Evolutionary conservation across 441 rosid genomes (phyloP).

Genomic region (Breynia disticha): DNA sequence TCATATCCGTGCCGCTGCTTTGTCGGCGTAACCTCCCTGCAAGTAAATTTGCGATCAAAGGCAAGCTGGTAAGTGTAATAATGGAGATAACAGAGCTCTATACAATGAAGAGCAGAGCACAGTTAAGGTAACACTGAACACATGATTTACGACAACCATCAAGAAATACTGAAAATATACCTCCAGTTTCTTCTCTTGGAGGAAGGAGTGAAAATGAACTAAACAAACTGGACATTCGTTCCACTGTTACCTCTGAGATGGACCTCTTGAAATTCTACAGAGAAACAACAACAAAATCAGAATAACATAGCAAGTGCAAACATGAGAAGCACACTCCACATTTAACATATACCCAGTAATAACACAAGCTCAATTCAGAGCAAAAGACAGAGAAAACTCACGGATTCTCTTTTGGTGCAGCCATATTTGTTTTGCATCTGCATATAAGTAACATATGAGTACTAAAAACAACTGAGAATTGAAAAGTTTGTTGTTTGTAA

Average conservation of each 20-base stretch:
- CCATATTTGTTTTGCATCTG: constrained; percentile 95
- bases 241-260: constrained; percentile 65
- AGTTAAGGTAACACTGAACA: background rate
- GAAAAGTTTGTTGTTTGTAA: background rate
- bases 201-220: constrained; percentile 51
- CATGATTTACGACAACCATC: background rate
- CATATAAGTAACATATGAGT: constrained; percentile 17
- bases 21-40: constrained; percentile 46
- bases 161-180: constrained; percentile 17
- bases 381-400: constrained; percentile 23
- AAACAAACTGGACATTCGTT: constrained; percentile 62
- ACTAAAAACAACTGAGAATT: background rate
- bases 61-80: background rate
- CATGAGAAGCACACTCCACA: no score
- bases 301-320: background rate
- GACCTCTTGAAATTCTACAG: constrained; percentile 58
- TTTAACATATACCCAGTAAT: no score
- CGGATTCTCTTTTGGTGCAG: constrained; percentile 50
- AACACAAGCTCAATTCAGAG: background rate
- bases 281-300: constrained; percentile 12
- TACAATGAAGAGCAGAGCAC: no score
- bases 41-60: constrained; percentile 14
- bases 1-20: constrained; percentile 45
- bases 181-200: constrained; percentile 40
- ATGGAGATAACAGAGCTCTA: background rate